Conservation (phyloP, 768 basidiomycete genomes). For the Mrakia gelida region DNA sequence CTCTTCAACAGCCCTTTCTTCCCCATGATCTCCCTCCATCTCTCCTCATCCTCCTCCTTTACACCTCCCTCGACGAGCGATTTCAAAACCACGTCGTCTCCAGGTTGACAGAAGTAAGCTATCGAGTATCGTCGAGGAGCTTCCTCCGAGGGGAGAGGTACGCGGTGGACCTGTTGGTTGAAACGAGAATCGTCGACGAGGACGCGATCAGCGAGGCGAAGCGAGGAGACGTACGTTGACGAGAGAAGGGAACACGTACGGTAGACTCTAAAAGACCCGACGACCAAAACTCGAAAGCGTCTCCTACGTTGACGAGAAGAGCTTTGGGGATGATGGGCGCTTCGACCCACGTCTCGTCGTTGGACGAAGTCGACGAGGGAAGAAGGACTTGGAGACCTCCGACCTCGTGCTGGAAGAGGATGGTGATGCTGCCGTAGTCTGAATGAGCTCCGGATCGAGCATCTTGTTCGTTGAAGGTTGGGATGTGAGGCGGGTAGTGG, state of each 20-base stretch:
- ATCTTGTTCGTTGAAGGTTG: conserved; percentile 44
- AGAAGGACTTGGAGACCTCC: conserved; percentile 57
- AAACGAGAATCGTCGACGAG: neutral
- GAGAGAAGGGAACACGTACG: neutral
- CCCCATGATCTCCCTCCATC: conserved; percentile 8
- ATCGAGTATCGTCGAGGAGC: conserved; percentile 21
- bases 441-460: conserved; percentile 49
- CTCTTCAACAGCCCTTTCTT: neutral
- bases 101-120: conserved; percentile 27
- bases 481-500: conserved; percentile 54
- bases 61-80: neutral
- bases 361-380: neutral
- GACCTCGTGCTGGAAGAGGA: conserved; percentile 58
- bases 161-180: conserved; percentile 14
- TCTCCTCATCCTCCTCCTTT: neutral
- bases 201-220: neutral
- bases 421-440: conserved; percentile 58
- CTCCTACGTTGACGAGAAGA: conserved; percentile 18
- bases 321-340: conserved; percentile 15
- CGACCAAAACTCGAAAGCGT: conserved; percentile 1
- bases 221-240: neutral
- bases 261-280: neutral
- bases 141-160: neutral
- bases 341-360: neutral
- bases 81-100: conserved; percentile 5